These are phyloP conservation scores for Rutstroemia sydowiana DNA, from an alignment of 2,329 filamentous ascomycete genomes.

Conservation along the genomic window DNA sequence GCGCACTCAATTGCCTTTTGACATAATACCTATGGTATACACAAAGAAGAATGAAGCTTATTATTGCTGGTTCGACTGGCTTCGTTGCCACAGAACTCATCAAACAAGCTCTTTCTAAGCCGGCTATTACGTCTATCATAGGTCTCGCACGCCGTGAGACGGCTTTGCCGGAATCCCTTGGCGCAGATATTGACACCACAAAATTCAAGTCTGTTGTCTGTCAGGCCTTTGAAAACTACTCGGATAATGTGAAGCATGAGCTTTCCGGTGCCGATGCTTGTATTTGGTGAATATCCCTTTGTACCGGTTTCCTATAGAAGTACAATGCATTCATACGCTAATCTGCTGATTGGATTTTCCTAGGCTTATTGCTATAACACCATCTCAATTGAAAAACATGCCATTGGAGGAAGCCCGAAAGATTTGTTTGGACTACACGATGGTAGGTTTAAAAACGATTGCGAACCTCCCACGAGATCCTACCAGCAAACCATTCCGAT, in stretches of 20 bases:
- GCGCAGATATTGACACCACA: neutral
- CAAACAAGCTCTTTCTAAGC: conserved; percentile 28
- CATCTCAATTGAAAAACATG: conserved; percentile 27
- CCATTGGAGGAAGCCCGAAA: conserved; percentile 33
- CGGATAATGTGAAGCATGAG: conserved; percentile 27
- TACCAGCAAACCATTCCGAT: conserved; percentile 34
- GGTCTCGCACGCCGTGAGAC: conserved; percentile 26
- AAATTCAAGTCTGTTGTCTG: conserved; percentile 31
- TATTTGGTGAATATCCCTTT: conserved; percentile 29
- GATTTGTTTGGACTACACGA: conserved; percentile 36
- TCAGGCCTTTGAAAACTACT: conserved; percentile 30
- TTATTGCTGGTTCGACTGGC: conserved; percentile 31
- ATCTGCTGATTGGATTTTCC: conserved; percentile 13
- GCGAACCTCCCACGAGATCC: conserved; percentile 13
- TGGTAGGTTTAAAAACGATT: conserved; percentile 33
- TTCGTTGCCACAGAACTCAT: conserved; percentile 32
- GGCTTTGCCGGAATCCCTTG: conserved; percentile 9
- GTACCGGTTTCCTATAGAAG: neutral
- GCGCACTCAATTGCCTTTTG: no score
- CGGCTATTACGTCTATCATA: conserved; percentile 27
- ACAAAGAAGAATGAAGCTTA: conserved; percentile 30
- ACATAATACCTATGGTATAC: no score
- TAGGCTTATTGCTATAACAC: conserved; percentile 39
- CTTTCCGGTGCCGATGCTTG: conserved; percentile 30
- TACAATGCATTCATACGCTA: neutral